Evolutionary conservation across 345 rosid genomes (phyloP).

Genomic region (Pseudoturritis turrita): DNA sequence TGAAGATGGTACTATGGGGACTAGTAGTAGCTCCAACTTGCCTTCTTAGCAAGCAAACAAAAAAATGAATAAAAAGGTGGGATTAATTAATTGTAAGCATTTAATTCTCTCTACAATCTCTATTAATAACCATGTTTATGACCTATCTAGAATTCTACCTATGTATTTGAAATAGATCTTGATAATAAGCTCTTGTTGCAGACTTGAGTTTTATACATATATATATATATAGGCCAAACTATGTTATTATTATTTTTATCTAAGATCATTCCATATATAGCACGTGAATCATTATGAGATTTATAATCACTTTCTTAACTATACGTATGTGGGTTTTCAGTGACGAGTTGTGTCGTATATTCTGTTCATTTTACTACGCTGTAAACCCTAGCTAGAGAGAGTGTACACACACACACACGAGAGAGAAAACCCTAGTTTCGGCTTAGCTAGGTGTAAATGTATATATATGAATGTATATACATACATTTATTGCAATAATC

Average conservation of each 20-base stretch:
- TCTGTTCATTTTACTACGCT: neutral
- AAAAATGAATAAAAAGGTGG: constrained; percentile 23
- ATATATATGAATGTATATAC: neutral
- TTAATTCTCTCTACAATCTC: neutral
- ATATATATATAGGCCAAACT: neutral
- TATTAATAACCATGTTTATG: neutral
- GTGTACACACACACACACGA: neutral
- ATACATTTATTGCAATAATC: no score
- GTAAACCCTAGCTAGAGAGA: constrained; percentile 18
- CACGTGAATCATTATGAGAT: neutral
- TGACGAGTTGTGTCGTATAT: neutral
- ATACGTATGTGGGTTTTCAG: neutral
- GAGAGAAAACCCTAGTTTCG: constrained; percentile 13
- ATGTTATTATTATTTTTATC: neutral
- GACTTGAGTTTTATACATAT: neutral
- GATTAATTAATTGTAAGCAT: constrained; percentile 28
- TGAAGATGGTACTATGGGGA: constrained; percentile 24
- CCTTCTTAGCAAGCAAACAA: constrained; percentile 26
- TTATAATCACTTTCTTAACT: neutral
- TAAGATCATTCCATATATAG: neutral
- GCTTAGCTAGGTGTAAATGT: neutral
- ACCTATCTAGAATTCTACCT: neutral
- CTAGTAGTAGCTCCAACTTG: constrained; percentile 31
- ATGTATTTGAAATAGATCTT: neutral
- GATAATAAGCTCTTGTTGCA: neutral